phyloP scores from a whole-genome alignment of 768 basidiomycete genomes.

The Clitopilus hobsonii region DNA sequence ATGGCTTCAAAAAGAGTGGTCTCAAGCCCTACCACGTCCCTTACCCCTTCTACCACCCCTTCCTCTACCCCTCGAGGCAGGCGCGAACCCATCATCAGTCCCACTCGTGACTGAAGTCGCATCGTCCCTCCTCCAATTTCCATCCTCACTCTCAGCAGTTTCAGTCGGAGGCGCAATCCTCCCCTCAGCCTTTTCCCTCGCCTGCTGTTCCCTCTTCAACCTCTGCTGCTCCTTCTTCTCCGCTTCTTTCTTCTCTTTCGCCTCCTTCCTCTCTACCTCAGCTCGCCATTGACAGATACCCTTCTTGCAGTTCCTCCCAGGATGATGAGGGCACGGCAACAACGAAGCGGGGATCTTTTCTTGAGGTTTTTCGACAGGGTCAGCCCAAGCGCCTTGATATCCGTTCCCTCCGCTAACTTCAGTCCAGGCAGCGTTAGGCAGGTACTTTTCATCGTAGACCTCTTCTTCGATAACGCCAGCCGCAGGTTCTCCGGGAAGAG shows the following conservation, averaged over 20 bases:
- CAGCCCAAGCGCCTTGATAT: constrained; percentile 18
- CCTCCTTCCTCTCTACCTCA: constrained; percentile 20
- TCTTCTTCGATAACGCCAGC: not conserved
- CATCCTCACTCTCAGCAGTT: not conserved
- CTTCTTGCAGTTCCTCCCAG: constrained; percentile 24
- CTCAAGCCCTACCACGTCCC: not conserved
- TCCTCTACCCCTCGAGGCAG: not conserved
- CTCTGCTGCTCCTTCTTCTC: constrained; percentile 9
- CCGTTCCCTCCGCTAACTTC: constrained; percentile 11
- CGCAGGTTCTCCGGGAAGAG: too few species aligned
- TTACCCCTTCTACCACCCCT: not conserved
- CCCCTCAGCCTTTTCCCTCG: not conserved
- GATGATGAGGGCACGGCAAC: constrained; percentile 24
- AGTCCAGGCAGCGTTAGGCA: constrained; percentile 1
- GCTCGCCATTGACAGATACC: constrained; percentile 30
- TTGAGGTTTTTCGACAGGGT: constrained; percentile 8
- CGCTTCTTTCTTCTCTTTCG: constrained; percentile 11
- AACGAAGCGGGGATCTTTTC: not conserved
- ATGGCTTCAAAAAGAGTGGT: not conserved
- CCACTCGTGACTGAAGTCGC: not conserved
- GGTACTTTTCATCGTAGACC: not conserved
- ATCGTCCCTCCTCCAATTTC: not conserved
- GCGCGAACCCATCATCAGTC: not conserved
- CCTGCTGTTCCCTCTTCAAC: constrained; percentile 7
- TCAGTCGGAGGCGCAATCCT: too few species aligned